Conservation (phyloP, 2,329 filamentous ascomycete species). For the Nothopassalora personata region DNA sequence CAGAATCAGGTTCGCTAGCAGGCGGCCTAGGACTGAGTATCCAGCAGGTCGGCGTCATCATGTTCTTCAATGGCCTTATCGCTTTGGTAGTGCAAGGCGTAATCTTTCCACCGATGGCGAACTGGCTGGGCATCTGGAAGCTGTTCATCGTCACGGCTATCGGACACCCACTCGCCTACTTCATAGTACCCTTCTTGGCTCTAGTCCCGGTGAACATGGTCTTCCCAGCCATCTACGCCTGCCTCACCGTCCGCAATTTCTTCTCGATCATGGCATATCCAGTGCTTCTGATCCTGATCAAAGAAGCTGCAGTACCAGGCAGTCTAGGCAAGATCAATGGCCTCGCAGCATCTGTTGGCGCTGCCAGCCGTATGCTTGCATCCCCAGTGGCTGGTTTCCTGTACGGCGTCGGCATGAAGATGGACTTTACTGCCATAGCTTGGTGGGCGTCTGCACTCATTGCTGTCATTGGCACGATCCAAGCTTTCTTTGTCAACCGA, state of each 20-base stretch:
- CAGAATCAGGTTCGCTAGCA: slow-evolving; percentile 33
- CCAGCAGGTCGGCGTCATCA: slow-evolving; percentile 62
- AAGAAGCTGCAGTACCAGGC: slow-evolving; percentile 60
- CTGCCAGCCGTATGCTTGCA: slow-evolving; percentile 63
- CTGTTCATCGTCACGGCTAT: slow-evolving; percentile 61
- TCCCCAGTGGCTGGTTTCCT: slow-evolving; percentile 63
- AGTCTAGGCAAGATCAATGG: slow-evolving; percentile 68
- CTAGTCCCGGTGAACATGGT: slow-evolving; percentile 51
- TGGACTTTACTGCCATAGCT: slow-evolving; percentile 56
- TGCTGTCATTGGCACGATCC: slow-evolving; percentile 51
- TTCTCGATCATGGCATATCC: slow-evolving; percentile 65
- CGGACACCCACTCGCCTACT: slow-evolving; percentile 62
- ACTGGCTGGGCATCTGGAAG: slow-evolving; percentile 61
- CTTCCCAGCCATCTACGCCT: slow-evolving; percentile 60
- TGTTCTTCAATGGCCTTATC: slow-evolving; percentile 65
- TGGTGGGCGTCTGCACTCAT: slow-evolving; percentile 58
- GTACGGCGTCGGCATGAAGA: slow-evolving; percentile 56
- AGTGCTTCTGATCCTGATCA: slow-evolving; percentile 64
- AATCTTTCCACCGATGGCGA: slow-evolving; percentile 61
- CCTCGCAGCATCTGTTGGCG: slow-evolving; percentile 65
- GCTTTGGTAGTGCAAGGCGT: slow-evolving; percentile 68
- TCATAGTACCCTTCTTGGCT: slow-evolving; percentile 63
- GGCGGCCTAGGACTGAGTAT: slow-evolving; percentile 63
- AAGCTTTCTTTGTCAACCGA: slow-evolving; percentile 52
- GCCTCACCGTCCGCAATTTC: slow-evolving; percentile 60